These are phyloP conservation scores for Pleoardoris graminearum DNA, from an alignment of 2,329 filamentous ascomycete species.

Conservation along the genomic window DNA sequence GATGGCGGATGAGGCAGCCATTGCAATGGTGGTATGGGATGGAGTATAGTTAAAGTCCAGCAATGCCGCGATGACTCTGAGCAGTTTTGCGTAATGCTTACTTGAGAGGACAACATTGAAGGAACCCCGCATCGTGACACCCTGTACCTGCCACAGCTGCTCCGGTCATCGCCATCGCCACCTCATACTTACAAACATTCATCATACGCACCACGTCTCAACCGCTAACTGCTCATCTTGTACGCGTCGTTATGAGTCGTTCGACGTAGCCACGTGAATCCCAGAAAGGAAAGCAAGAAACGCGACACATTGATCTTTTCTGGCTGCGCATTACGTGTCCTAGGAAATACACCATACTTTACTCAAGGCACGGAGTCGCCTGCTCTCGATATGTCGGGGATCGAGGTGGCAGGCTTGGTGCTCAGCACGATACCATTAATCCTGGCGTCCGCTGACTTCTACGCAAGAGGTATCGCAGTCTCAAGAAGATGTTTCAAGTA, in stretches of 20 bases:
- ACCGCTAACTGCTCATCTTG: too few relatives aligned
- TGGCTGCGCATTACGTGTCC: too few relatives aligned
- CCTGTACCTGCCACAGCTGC: neutral
- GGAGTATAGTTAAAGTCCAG: neutral
- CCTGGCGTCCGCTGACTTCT: slow-evolving; percentile 38
- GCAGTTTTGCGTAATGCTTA: too few relatives aligned
- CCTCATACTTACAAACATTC: too few relatives aligned
- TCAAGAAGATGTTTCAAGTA: slow-evolving; percentile 33
- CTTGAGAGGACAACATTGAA: neutral
- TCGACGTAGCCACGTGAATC: too few relatives aligned
- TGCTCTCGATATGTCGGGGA: too few relatives aligned
- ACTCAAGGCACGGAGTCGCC: too few relatives aligned
- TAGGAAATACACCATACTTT: too few relatives aligned
- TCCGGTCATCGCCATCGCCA: neutral
- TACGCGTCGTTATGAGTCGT: too few relatives aligned
- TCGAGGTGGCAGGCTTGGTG: slow-evolving; percentile 30
- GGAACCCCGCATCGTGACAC: neutral
- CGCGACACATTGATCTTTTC: too few relatives aligned
- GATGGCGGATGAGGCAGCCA: slow-evolving; percentile 1
- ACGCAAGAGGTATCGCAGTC: slow-evolving; percentile 34
- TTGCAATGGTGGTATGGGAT: neutral
- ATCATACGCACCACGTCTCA: too few relatives aligned
- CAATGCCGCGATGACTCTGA: neutral
- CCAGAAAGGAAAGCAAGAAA: too few relatives aligned
- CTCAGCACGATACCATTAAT: slow-evolving; percentile 41